Evolutionary conservation across 2,329 filamentous ascomycete genomes (phyloP).

Genomic region (Fusarium pininemorale): DNA sequence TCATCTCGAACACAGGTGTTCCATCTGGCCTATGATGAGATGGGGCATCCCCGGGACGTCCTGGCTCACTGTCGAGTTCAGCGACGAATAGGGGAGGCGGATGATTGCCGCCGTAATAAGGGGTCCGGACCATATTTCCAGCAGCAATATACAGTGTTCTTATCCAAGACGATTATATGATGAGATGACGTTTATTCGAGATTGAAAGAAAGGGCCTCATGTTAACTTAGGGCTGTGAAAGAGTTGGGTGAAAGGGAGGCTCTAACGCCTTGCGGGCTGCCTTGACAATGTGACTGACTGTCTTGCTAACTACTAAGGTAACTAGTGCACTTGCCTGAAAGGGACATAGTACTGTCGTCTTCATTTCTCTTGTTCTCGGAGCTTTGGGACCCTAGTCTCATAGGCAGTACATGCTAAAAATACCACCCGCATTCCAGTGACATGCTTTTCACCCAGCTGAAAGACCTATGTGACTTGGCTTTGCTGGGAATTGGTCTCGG

Average conservation of each 20-base stretch:
- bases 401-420: constrained; percentile 13
- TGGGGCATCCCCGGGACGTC: constrained; percentile 16
- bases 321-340: constrained; percentile 24
- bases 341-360: constrained; percentile 2
- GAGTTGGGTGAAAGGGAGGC: not conserved
- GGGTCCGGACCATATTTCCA: constrained; percentile 25
- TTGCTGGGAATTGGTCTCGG: not conserved
- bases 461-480: constrained; percentile 4
- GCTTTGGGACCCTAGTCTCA: not conserved
- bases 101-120: constrained; percentile 23
- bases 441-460: not conserved
- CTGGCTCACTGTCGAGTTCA: constrained; percentile 44
- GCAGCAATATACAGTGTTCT: not conserved
- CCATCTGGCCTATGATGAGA: constrained; percentile 33
- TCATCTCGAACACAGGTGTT: constrained; percentile 46
- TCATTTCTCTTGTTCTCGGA: not conserved
- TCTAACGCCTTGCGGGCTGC: constrained; percentile 29
- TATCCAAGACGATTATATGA: not conserved
- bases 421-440: constrained; percentile 11
- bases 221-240: not conserved
- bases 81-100: constrained; percentile 43
- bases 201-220: not conserved
- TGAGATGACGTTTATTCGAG: not conserved
- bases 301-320: not conserved
- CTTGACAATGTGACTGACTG: constrained; percentile 25